phyloP scores from a whole-genome alignment of 495 filamentous ascomycete genomes.

The Xylaria bambusicola region DNA sequence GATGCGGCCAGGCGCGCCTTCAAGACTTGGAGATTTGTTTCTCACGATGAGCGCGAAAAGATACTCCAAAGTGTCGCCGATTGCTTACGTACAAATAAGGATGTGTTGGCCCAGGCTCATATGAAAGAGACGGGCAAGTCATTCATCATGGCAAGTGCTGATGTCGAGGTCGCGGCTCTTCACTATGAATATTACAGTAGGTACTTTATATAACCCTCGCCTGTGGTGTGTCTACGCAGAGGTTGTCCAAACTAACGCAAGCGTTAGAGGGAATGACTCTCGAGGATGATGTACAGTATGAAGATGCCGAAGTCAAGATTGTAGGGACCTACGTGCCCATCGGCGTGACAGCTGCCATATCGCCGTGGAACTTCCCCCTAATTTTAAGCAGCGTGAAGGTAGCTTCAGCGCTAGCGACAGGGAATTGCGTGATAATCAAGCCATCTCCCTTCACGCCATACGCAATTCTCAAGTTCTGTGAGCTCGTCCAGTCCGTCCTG shows the following conservation, averaged over 20 bases:
- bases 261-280: constrained; percentile 37
- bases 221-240: not conserved
- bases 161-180: constrained; percentile 28
- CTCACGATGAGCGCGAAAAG: constrained; percentile 52
- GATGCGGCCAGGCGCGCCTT: constrained; percentile 48
- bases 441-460: constrained; percentile 68
- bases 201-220: not conserved
- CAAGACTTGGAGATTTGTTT: constrained; percentile 43
- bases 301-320: constrained; percentile 50
- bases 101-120: constrained; percentile 40
- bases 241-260: not conserved
- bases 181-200: constrained; percentile 37
- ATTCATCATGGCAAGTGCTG: constrained; percentile 27
- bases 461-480: constrained; percentile 62
- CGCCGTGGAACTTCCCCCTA: constrained; percentile 69
- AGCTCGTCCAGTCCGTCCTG: constrained; percentile 61
- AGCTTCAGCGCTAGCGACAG: constrained; percentile 57
- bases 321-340: constrained; percentile 54
- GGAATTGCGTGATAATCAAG: constrained; percentile 66
- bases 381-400: constrained; percentile 58
- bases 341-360: constrained; percentile 56
- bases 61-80: constrained; percentile 55
- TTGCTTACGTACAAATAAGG: constrained; percentile 34
- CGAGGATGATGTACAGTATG: constrained; percentile 51
- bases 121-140: constrained; percentile 48